Evolutionary conservation across 108 stramenopile species (phyloP), one percentile per base, ranked within the genome.

Genomic region (Licmophora abbreviata): DNA sequence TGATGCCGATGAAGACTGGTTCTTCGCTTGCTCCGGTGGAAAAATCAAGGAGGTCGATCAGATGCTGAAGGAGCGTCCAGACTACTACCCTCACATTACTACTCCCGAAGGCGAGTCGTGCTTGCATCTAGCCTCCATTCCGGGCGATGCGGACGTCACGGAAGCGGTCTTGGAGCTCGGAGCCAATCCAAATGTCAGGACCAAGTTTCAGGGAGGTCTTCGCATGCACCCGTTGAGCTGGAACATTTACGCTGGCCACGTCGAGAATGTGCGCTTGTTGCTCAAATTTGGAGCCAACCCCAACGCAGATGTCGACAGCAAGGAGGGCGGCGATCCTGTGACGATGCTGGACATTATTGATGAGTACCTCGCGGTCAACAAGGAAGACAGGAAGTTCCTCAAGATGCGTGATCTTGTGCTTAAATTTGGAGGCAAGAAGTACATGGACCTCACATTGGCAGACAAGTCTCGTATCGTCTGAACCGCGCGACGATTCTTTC

Each of bases 191-290:
- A 76, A 90, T 53, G 55, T 79, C 46, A 76, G 88, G 32, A 70
- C 88, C 2, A 79, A 74, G 9, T 41, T 26, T 41, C 12, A 18
- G 3, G 38, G 24, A 10, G 88, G 84, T 33, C 54, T 85, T 15
- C 64, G 88, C 26, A 90, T 90, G 88, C 83, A 85, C 59, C 88
- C 88, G 0, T 44, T 90, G 8, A 76, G 73, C 51, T 90, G 88
- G 88, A 77, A 74, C 50, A 64, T 78, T 2, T 90, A 78, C 47
- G 85, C 76, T 29, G 84, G 84, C 3, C 72, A 85, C 54, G 52
- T 74, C 26, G 77, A 81, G 0, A 86, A 77, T 50, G 64, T 78
- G 15, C 44, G 52, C 20, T 20, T 90, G 24, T 58, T 90, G 30
- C 48, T 90, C 31, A 47, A 79, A 48, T 7, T 69, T 55, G 88